A percentile compares a stretch with the other conserved stretches of the same genome.
phyloP scores from a whole-genome alignment of 1,284 basidiomycete genomes.

The Ustilago cynodontis region DNA sequence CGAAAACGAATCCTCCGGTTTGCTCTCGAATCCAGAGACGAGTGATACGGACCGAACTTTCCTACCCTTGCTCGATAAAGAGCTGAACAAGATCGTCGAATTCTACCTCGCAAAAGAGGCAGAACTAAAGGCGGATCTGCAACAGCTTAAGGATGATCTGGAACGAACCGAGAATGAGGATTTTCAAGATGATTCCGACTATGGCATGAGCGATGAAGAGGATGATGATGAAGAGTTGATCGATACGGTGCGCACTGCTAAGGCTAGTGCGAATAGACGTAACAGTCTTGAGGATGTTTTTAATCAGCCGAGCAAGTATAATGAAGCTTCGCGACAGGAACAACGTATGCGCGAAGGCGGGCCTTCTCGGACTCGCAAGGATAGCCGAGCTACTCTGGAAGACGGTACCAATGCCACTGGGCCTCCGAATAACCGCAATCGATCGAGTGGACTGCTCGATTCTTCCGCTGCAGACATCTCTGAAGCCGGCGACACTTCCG shows the following conservation, averaged over 20 bases:
- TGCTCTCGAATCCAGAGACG: slow-evolving; percentile 45
- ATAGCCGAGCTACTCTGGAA: slow-evolving; percentile 36
- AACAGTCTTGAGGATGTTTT: slow-evolving; percentile 61
- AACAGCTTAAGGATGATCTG: slow-evolving; percentile 55
- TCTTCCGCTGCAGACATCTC: slow-evolving; percentile 23
- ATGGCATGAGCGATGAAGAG: slow-evolving; percentile 72
- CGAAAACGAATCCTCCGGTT: slow-evolving; percentile 63
- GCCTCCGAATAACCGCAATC: slow-evolving; percentile 29
- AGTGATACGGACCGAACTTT: slow-evolving; percentile 63
- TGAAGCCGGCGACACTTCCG: slow-evolving; percentile 33
- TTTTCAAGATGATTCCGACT: slow-evolving; percentile 77
- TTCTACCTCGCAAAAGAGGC: slow-evolving; percentile 79
- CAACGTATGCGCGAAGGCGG: slow-evolving; percentile 52
- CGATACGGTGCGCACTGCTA: slow-evolving; percentile 52
- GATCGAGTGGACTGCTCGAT: slow-evolving; percentile 48
- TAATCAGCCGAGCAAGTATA: slow-evolving; percentile 51
- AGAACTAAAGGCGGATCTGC: slow-evolving; percentile 72
- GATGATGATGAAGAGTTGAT: slow-evolving; percentile 71
- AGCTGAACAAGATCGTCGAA: slow-evolving; percentile 82
- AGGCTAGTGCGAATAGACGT: slow-evolving; percentile 45
- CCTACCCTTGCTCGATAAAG: slow-evolving; percentile 78
- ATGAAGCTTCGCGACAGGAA: slow-evolving; percentile 49
- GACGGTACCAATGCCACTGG: slow-evolving; percentile 20
- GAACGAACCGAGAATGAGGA: slow-evolving; percentile 59
- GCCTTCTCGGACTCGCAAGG: slow-evolving; percentile 41